A percentile compares a stretch with the other conserved stretches of the same genome.
phyloP scores from a whole-genome alignment of 2,329 filamentous ascomycete genomes.

The Epichloe uncinata region DNA sequence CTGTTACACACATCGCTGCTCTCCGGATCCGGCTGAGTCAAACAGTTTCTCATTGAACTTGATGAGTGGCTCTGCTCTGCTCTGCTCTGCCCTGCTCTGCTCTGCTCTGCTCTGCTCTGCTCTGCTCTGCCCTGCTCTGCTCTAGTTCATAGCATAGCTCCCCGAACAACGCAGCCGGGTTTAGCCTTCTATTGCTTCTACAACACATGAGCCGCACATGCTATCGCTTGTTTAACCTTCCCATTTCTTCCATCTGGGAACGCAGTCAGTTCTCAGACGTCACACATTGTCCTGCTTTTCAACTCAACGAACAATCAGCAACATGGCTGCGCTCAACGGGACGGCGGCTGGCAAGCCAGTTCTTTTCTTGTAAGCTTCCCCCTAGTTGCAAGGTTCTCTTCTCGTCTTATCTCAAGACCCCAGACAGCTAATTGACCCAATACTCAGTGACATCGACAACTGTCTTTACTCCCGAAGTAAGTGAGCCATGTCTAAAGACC shows the following conservation, averaged over 20 bases:
- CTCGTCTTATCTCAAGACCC: not conserved
- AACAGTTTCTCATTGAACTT: not conserved
- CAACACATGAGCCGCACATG: not conserved
- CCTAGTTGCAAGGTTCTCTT: no score
- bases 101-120: no score
- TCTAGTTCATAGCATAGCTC: no score
- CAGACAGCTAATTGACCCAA: not conserved
- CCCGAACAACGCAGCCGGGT: no score
- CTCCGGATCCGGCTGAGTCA: not conserved
- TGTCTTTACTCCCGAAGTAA: slow-evolving; percentile 84
- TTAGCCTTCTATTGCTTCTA: not conserved
- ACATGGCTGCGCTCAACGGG: slow-evolving; percentile 22
- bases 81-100: no score
- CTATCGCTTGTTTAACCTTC: not conserved
- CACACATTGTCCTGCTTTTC: not conserved
- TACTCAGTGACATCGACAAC: slow-evolving; percentile 88
- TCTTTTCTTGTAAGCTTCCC: slow-evolving; percentile 27
- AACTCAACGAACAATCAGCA: slow-evolving; percentile 9
- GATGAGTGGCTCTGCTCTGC: no score
- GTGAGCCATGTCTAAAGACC: slow-evolving; percentile 11
- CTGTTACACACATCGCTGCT: no score
- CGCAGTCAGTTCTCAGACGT: not conserved
- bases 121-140: no score
- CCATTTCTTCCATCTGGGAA: not conserved
- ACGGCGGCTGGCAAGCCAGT: slow-evolving; percentile 23